These are phyloP conservation scores for Penicillium hordei DNA, from an alignment of 2,329 filamentous ascomycete genomes.

Conservation along the genomic window DNA sequence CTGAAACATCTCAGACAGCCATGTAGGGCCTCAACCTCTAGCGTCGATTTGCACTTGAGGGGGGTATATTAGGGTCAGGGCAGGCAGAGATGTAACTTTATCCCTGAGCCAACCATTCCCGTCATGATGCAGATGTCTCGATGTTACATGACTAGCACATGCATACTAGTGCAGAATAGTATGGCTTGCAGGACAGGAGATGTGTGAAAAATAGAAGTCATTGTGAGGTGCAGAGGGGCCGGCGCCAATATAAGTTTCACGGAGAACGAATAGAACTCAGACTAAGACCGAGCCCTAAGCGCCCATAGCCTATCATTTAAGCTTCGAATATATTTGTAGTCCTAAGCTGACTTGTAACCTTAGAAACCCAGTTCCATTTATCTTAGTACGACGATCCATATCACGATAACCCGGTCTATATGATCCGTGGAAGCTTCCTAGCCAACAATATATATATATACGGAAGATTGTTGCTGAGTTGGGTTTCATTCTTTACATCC, in stretches of 20 bases:
- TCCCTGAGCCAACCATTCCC: neutral
- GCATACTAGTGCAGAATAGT: neutral
- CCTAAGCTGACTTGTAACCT: neutral
- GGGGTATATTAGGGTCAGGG: neutral
- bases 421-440: neutral
- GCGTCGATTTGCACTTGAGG: neutral
- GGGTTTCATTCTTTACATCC: constrained; percentile 1
- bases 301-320: constrained; percentile 5
- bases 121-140: neutral
- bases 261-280: constrained; percentile 1
- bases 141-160: neutral
- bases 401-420: neutral
- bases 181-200: neutral
- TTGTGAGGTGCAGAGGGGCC: neutral
- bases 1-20: neutral
- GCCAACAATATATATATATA: constrained; percentile 5
- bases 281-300: neutral
- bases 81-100: neutral
- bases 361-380: neutral
- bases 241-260: constrained; percentile 6
- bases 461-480: neutral
- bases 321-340: neutral
- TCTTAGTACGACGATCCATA: neutral
- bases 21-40: neutral
- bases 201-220: neutral